Percentiles rank a stretch among this genome's conserved stretches.
Evolutionary conservation across 768 basidiomycete genomes (phyloP).

Genomic region (Naganishia friedmannii): DNA sequence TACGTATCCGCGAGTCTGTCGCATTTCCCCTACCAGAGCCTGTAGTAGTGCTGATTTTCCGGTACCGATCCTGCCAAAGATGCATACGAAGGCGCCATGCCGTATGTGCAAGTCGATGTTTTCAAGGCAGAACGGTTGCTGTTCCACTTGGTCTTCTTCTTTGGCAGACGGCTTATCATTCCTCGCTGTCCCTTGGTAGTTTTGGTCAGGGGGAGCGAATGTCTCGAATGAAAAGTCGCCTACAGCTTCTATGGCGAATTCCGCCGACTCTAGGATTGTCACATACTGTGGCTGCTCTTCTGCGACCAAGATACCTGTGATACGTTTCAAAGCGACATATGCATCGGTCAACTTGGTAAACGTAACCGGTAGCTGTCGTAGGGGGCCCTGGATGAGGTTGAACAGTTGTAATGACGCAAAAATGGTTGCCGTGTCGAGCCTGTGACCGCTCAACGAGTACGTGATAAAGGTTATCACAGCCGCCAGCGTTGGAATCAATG

Average conservation of each 20-base stretch:
- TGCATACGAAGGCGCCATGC: conserved; percentile 40
- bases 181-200: conserved; percentile 18
- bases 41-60: conserved; percentile 48
- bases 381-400: conserved; percentile 53
- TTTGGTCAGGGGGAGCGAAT: conserved; percentile 32
- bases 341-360: conserved; percentile 30
- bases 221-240: conserved; percentile 45
- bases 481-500: conserved; percentile 59
- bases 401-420: conserved; percentile 64
- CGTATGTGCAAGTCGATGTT: conserved; percentile 50
- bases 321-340: conserved; percentile 21
- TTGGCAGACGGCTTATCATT: not conserved
- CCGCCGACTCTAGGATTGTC: not conserved
- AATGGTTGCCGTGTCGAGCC: conserved; percentile 60
- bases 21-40: conserved; percentile 48
- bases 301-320: conserved; percentile 17
- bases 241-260: conserved; percentile 55
- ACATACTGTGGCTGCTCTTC: conserved; percentile 54
- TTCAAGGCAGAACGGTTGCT: conserved; percentile 57
- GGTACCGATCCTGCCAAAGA: conserved; percentile 47
- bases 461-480: conserved; percentile 61
- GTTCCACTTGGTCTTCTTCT: not conserved
- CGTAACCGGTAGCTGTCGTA: conserved; percentile 40
- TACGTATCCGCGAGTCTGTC: conserved; percentile 34
- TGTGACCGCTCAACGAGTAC: conserved; percentile 61